A percentile compares a stretch with the other conserved stretches of the same genome.
phyloP scores from a whole-genome alignment of 257 asterid genomes.

The Nicotiana knightiana region DNA sequence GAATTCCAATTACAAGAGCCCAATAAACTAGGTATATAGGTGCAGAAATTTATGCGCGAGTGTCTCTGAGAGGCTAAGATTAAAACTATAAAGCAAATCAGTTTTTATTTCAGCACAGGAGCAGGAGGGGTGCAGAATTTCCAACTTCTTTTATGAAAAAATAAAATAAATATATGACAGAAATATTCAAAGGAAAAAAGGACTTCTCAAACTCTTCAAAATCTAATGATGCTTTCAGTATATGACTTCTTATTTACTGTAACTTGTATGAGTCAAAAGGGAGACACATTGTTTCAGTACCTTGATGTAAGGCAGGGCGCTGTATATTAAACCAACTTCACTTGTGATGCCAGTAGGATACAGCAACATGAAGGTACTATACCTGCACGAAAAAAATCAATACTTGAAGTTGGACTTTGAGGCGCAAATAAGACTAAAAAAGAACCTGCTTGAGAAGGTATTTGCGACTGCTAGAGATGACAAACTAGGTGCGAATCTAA shows the following conservation, averaged over 20 bases:
- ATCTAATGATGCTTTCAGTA: neutral
- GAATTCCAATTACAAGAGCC: neutral
- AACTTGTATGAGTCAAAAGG: neutral
- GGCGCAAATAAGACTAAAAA: neutral
- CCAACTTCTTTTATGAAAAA: neutral
- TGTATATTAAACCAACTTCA: constrained; percentile 79
- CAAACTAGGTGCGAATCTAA: neutral
- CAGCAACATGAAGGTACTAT: constrained; percentile 73
- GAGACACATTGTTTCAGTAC: constrained; percentile 12
- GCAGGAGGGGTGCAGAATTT: too few relatives aligned
- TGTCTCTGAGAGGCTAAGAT: neutral
- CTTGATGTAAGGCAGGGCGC: constrained; percentile 63
- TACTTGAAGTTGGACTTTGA: neutral
- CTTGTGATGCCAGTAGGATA: constrained; percentile 87
- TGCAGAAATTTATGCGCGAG: neutral
- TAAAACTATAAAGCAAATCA: neutral
- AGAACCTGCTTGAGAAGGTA: neutral
- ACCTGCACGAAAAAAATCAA: constrained; percentile 30
- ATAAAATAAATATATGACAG: neutral
- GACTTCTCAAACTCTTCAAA: neutral
- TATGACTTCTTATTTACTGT: neutral
- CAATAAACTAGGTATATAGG: neutral
- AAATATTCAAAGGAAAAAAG: neutral
- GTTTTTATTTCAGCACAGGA: neutral
- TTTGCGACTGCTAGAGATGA: neutral